Base-by-base conservation (phyloP, 1,284 basidiomycete genomes). In the Ganoderma sp. region DNA sequence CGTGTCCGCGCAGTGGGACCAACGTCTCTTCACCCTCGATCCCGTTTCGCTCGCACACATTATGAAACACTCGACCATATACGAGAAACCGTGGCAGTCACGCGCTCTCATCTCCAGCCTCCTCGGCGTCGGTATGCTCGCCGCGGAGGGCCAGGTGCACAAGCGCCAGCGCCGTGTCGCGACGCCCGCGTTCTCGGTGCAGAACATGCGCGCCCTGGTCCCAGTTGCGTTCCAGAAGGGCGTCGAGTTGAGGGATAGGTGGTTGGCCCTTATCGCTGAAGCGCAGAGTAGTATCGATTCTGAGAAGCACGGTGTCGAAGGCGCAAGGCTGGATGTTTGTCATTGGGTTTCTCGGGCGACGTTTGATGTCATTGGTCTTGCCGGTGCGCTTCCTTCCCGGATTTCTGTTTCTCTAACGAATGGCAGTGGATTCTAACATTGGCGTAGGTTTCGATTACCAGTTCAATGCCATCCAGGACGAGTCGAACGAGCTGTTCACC, bases 61-160 rank as follows among this genome's bases (percentile, higher is more conserved):
- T 19, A 80, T 93, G 66, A 93, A 91, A 76, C 84, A 92, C 68
- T 84, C 86, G 0, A 83, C 83, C 19, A 82, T 88, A 37, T 94
- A 94, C 75, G 89, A 93, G 78, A 94, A 94, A 73, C 92, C 93
- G 17, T 91, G 88, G 89, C 88, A 90, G 73, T 91, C 92, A 2
- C 87, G 92, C 48, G 81, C 83, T 48, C 77, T 93, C 63, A 93
- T 94, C 50, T 85, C 87, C n/a, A 82, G 83, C 69, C 84, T 94
- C 68, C 92, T 94, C 71, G 92, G 93, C 0, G 86, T 87, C 70
- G 92, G 92, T 2, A 88, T 94, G 86, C 85, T 94, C 41, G 86
- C 90, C 25, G 88, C 91, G 0, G 93, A 94, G 77, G 92, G 92
- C 1, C 81, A 84, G 41, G 81, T 88, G 25, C 91, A 93, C 79